These are phyloP conservation scores for Daldinia childiae DNA, from an alignment of 495 filamentous ascomycete species.

Conservation along the genomic window DNA sequence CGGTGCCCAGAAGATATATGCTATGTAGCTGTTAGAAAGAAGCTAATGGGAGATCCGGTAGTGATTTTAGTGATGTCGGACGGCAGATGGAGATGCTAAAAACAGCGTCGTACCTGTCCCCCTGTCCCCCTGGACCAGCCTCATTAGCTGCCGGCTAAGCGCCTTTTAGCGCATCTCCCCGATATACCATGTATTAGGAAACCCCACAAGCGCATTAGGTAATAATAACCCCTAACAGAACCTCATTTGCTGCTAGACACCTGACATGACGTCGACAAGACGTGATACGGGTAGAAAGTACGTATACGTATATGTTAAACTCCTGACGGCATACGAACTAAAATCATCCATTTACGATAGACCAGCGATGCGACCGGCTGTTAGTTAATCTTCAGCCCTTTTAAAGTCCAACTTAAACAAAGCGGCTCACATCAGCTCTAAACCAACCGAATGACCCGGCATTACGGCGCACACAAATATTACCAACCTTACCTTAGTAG, in stretches of 20 bases:
- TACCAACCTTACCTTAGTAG: background rate
- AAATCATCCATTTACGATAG: background rate
- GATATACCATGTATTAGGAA: background rate
- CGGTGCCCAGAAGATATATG: background rate
- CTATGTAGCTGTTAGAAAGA: background rate
- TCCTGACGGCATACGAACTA: background rate
- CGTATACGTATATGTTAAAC: no score
- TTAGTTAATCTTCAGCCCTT: background rate
- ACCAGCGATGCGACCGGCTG: background rate
- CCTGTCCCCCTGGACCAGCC: background rate
- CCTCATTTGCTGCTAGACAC: slow-evolving; percentile 19
- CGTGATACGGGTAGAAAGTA: background rate
- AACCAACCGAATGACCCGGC: slow-evolving; percentile 21
- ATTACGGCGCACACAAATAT: slow-evolving; percentile 10
- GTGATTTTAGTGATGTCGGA: slow-evolving; percentile 6
- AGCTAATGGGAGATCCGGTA: slow-evolving; percentile 9
- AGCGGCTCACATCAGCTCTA: slow-evolving; percentile 18
- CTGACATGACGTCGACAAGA: slow-evolving; percentile 20
- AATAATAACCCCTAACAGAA: slow-evolving; percentile 1
- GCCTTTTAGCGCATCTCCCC: slow-evolving; percentile 6
- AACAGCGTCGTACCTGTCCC: slow-evolving; percentile 23
- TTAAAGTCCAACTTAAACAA: background rate
- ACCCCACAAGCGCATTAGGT: slow-evolving; percentile 5
- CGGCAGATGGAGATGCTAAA: slow-evolving; percentile 22
- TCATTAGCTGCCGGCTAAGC: background rate